phyloP scores from a whole-genome alignment of 1,284 basidiomycete species.

The Trichosporon sp. region DNA sequence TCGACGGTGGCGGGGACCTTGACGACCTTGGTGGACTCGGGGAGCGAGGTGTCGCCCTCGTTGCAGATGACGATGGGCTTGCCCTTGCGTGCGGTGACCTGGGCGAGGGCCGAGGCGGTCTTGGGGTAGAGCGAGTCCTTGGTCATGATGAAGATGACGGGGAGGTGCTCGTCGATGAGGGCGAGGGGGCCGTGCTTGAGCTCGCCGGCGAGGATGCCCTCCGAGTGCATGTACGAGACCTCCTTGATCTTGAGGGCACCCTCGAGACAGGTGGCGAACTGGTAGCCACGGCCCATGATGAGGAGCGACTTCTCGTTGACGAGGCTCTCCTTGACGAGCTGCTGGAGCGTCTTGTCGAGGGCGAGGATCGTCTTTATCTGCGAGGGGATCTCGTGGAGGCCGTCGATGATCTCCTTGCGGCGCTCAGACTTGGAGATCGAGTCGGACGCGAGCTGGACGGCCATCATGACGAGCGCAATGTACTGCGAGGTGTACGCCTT shows the following conservation, averaged over 20 bases:
- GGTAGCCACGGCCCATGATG: slow-evolving; percentile 97
- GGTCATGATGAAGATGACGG: slow-evolving; percentile 98
- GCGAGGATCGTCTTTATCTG: slow-evolving; percentile 87
- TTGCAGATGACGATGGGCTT: slow-evolving; percentile 95
- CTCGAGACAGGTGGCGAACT: slow-evolving; percentile 95
- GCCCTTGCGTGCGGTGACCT: slow-evolving; percentile 96
- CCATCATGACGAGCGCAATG: slow-evolving; percentile 97
- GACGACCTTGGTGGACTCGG: slow-evolving; percentile 69
- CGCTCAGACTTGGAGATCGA: slow-evolving; percentile 87
- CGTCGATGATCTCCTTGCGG: slow-evolving; percentile 88
- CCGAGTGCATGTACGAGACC: slow-evolving; percentile 60
- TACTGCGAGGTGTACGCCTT: slow-evolving; percentile 99
- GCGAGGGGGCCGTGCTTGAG: slow-evolving; percentile 94
- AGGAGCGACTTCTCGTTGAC: slow-evolving; percentile 82
- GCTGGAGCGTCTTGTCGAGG: slow-evolving; percentile 72
- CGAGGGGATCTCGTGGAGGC: slow-evolving; percentile 79
- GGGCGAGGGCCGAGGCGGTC: slow-evolving; percentile 80
- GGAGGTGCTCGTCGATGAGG: slow-evolving; percentile 96
- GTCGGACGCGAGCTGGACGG: slow-evolving; percentile 94
- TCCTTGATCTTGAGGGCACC: slow-evolving; percentile 99
- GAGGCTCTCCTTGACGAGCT: slow-evolving; percentile 72
- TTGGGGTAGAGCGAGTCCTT: slow-evolving; percentile 98
- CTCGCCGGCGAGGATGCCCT: slow-evolving; percentile 85
- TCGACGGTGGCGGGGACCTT: slow-evolving; percentile 92
- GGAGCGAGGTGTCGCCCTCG: slow-evolving; percentile 79